Evolutionary conservation across 2,329 filamentous ascomycete genomes (phyloP).

Genomic region (Atkinsonella texensis): DNA sequence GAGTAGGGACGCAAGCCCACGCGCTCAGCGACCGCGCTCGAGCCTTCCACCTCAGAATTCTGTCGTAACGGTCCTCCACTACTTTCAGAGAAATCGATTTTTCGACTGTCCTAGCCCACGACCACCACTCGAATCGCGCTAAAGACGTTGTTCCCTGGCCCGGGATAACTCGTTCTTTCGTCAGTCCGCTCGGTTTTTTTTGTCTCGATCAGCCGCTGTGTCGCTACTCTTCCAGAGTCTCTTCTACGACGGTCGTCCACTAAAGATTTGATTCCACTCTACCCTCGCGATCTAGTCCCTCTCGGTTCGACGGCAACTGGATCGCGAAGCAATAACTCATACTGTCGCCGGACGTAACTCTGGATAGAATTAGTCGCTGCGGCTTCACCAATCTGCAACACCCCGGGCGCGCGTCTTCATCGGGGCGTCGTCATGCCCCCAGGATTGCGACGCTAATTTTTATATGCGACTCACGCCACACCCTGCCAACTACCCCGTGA

Average conservation of each 20-base stretch:
- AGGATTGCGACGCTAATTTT: conserved; percentile 39
- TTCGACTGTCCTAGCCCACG: conserved; percentile 11
- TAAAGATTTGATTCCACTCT: background rate
- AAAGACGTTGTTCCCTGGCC: conserved; percentile 9
- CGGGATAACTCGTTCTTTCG: conserved; percentile 2
- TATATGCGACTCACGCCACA: conserved; percentile 23
- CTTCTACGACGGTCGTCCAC: background rate
- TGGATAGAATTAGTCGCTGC: conserved; percentile 4
- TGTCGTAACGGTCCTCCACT: conserved; percentile 18
- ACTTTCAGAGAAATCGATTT: conserved; percentile 19
- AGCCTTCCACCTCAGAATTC: conserved; percentile 4
- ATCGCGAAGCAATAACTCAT: background rate
- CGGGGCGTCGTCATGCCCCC: conserved; percentile 46
- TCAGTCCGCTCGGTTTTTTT: conserved; percentile 7
- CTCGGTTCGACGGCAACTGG: background rate
- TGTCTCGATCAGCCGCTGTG: conserved; percentile 1
- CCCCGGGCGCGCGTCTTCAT: conserved; percentile 27
- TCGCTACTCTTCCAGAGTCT: conserved; percentile 2
- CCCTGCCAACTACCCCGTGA: conserved; percentile 27
- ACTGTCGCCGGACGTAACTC: background rate
- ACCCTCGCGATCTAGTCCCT: background rate
- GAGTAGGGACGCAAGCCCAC: conserved; percentile 7
- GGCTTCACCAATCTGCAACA: conserved; percentile 1
- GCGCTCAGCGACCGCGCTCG: conserved; percentile 16
- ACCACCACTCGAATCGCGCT: conserved; percentile 12